Conservation (phyloP, 2,329 filamentous ascomycete genomes). For the Ophiosphaerella herpotricha region DNA sequence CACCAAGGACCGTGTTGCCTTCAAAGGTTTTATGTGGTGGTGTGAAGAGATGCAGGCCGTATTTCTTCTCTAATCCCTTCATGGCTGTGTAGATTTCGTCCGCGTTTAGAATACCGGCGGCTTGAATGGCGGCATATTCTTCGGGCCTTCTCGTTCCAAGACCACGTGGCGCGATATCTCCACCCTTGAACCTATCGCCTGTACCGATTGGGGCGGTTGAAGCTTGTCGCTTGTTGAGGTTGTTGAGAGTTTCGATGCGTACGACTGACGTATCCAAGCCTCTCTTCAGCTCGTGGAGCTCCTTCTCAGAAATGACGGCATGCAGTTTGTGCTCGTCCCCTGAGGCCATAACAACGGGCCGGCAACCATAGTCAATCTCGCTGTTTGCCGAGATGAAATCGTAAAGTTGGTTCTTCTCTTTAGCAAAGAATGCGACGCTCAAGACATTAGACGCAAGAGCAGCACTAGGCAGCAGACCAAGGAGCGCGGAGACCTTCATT, state of each 20-base stretch:
- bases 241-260: conserved; percentile 28
- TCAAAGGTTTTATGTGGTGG: conserved; percentile 53
- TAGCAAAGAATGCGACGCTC: conserved; percentile 34
- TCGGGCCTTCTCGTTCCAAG: conserved; percentile 46
- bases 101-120: conserved; percentile 52
- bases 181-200: conserved; percentile 50
- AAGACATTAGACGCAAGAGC: conserved; percentile 34
- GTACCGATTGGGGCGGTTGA: conserved; percentile 39
- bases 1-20: conserved; percentile 41
- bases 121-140: conserved; percentile 32
- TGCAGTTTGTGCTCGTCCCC: conserved; percentile 39
- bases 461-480: conserved; percentile 28
- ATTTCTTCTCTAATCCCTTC: conserved; percentile 49
- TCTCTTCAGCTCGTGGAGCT: conserved; percentile 26
- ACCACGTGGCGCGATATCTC: conserved; percentile 49
- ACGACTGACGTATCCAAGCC: conserved; percentile 28
- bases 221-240: conserved; percentile 33
- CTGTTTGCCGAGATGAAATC: conserved; percentile 35
- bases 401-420: conserved; percentile 36
- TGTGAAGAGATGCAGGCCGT: conserved; percentile 50
- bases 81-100: conserved; percentile 53
- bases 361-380: conserved; percentile 43
- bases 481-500: conserved; percentile 35
- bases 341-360: conserved; percentile 33
- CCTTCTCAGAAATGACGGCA: conserved; percentile 32